Evolutionary conservation across 163 green algal species (phyloP).

Genomic region (Prototheca cutis): DNA sequence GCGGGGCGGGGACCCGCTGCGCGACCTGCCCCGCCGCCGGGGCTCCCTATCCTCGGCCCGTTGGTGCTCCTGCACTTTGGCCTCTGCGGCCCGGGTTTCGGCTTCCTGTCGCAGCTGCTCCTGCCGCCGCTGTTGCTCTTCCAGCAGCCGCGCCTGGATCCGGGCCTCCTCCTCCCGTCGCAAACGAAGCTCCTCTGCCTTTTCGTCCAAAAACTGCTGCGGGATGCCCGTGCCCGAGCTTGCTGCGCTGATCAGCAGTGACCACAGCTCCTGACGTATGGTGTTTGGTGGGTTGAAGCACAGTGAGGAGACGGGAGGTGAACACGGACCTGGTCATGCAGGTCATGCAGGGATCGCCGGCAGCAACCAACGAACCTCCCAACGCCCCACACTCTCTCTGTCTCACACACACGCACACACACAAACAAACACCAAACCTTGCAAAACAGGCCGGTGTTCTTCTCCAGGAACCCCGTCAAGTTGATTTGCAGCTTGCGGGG

Average conservation of each 20-base stretch:
- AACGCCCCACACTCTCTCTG: neutral
- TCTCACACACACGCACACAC: neutral
- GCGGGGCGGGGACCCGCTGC: neutral
- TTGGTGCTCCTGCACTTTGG: too few species aligned
- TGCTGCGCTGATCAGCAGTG: conserved; percentile 69
- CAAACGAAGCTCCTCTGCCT: conserved; percentile 57
- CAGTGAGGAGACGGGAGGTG: too few species aligned
- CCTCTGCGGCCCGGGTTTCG: too few species aligned
- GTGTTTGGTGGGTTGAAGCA: too few species aligned
- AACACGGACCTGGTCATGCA: too few species aligned
- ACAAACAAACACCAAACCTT: conserved; percentile 35
- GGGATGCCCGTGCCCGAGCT: conserved; percentile 69
- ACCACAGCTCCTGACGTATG: conserved; percentile 89
- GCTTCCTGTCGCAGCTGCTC: neutral
- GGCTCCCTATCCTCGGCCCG: too few species aligned
- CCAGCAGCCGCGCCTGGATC: conserved; percentile 34
- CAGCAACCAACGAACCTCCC: neutral
- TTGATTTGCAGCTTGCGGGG: conserved; percentile 78
- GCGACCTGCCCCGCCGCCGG: neutral
- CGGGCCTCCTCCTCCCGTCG: conserved; percentile 45
- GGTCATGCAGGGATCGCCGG: neutral
- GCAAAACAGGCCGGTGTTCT: conserved; percentile 88
- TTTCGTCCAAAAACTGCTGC: conserved; percentile 81
- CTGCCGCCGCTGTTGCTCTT: conserved; percentile 5
- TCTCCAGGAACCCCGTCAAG: conserved; percentile 88